These are phyloP conservation scores for Entomortierella beljakovae DNA, from an alignment of 192 early-diverging fungal species.

Conservation along the genomic window DNA sequence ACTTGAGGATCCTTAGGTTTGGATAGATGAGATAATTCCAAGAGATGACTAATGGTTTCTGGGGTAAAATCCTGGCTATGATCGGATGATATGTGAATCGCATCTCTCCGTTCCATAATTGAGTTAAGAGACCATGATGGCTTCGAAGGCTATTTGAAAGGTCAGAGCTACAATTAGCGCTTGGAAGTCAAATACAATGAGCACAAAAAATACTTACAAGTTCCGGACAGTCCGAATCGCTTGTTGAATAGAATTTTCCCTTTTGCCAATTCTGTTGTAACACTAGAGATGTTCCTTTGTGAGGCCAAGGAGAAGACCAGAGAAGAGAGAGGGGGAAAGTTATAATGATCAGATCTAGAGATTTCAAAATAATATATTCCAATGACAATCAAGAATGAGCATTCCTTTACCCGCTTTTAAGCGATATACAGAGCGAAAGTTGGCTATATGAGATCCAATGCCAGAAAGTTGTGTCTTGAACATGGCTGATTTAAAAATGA, in stretches of 20 bases:
- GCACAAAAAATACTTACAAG: conserved; percentile 8
- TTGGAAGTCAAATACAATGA: background rate
- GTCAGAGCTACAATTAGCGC: too few species aligned
- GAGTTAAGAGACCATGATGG: conserved; percentile 44
- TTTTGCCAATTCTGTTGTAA: background rate
- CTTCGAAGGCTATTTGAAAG: conserved; percentile 9
- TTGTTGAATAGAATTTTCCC: background rate
- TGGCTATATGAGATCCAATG: too few species aligned
- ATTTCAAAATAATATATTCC: too few species aligned
- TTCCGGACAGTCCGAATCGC: conserved; percentile 13
- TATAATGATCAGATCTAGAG: too few species aligned
- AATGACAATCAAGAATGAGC: too few species aligned
- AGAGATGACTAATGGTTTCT: conserved; percentile 27
- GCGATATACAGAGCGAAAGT: too few species aligned
- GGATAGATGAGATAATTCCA: conserved; percentile 28
- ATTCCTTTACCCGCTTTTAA: too few species aligned
- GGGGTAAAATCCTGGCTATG: conserved; percentile 30
- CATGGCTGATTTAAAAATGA: too few species aligned
- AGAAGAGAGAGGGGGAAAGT: too few species aligned
- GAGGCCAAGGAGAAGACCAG: too few species aligned
- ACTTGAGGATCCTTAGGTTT: conserved; percentile 31
- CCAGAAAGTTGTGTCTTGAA: too few species aligned
- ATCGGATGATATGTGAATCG: background rate
- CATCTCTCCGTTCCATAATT: conserved; percentile 21
- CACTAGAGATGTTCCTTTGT: too few species aligned